Evolutionary conservation across 169 alveolate genomes (phyloP), one percentile per base, ranked within the genome.

Genomic region (Eimeria zaria): DNA sequence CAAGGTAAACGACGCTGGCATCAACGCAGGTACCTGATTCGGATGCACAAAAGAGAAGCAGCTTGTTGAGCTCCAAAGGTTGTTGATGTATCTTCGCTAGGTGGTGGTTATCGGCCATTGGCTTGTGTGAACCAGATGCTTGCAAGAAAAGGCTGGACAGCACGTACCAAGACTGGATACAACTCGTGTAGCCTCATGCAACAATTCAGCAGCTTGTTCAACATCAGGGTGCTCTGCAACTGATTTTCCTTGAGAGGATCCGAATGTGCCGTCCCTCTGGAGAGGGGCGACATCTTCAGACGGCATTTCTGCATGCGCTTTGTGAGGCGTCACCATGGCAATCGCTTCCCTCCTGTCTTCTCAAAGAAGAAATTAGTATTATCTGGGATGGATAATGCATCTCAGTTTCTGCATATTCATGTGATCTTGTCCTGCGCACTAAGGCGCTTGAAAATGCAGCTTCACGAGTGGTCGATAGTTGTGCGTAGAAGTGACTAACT

Each of bases 91-190:
- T 44, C 58, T 39, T 41, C 14, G 18, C 22, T 41, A 46, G 41
- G 33, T 76, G 87, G 22, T 76, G 3, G 53, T 24, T 20, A n/a
- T 14, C 22, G n/a, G 53, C 83, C 16, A 30, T n/a, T 6, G 33
- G 30, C 12, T 73, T 6, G 5, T 36, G 27, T 2, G 14, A 36
- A 73, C 55, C 30, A 30, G 60, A 20, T n/a, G 41, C 64, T 46
- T 3, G 41, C 18, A 24, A 6, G 48, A 33, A 78, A 0, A 16
- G 8, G 36, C 41, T 0, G 6, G 24, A 11, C 69, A 46, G 67
- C 36, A 58, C 92, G 24, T 30, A 84, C 92, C 92, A 33, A 84
- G 74, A 58, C 78, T 84, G 51, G 78, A 33, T 84, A 62, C 92
- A 20, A 27, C 41, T 8, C 74, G 92, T 53, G 73, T 30, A 14